Percentiles rank a stretch among this genome's conserved stretches.
Evolutionary conservation across 202 grass and related monocot genomes (phyloP).

Genomic region (Zoysia matrella): DNA sequence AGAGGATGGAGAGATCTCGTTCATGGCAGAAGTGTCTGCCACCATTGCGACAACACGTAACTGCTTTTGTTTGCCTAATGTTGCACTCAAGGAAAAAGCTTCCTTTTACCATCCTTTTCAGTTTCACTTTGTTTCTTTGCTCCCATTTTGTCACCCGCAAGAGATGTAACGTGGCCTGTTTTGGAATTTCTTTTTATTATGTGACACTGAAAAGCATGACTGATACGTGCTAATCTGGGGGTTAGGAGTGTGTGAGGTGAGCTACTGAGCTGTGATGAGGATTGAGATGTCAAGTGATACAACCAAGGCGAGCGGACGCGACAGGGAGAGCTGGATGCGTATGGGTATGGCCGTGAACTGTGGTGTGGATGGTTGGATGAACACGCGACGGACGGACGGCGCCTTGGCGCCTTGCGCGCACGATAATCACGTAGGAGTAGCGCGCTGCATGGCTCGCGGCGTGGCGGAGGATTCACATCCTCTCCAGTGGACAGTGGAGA

Average conservation of each 20-base stretch:
- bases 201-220: background rate
- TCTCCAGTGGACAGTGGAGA: too few species aligned
- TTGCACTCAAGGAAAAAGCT: background rate
- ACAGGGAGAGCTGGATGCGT: background rate
- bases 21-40: slow-evolving; percentile 9
- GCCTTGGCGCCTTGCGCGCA: background rate
- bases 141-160: background rate
- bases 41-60: background rate
- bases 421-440: too few species aligned
- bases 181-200: background rate
- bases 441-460: too few species aligned
- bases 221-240: background rate
- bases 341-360: background rate
- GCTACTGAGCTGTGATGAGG: background rate
- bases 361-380: background rate
- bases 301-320: background rate
- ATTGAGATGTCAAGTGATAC: background rate
- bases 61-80: slow-evolving; percentile 2
- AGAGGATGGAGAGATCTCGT: background rate
- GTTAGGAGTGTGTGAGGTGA: background rate
- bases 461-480: too few species aligned
- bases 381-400: background rate
- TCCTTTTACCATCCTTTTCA: background rate
- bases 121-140: background rate
- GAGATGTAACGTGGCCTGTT: background rate